Percentiles rank a stretch among this genome's conserved stretches.
Conservation (phyloP, 2,329 filamentous ascomycete species). For the Exophiala lecanii-corni region DNA sequence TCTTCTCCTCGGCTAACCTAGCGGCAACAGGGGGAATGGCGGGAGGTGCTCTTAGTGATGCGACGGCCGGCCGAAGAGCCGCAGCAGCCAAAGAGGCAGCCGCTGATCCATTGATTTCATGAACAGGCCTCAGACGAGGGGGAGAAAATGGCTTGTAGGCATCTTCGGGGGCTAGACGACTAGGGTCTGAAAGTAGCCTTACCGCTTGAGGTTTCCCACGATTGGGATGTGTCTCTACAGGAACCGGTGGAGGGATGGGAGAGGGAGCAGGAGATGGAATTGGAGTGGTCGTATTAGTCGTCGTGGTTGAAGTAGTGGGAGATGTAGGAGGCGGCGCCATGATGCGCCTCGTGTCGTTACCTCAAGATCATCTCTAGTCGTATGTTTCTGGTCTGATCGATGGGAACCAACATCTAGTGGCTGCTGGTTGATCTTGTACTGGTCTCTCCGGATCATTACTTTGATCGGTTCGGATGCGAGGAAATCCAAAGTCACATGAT, state of each 20-base stretch:
- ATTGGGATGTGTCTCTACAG: slow-evolving; percentile 44
- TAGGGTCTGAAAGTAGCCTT: slow-evolving; percentile 52
- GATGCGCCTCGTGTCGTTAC: slow-evolving; percentile 20
- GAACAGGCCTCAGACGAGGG: slow-evolving; percentile 47
- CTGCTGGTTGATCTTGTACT: too few relatives aligned
- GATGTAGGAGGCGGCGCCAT: slow-evolving; percentile 23
- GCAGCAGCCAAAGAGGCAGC: slow-evolving; percentile 39
- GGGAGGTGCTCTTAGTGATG: slow-evolving; percentile 40
- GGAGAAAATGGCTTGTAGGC: slow-evolving; percentile 65
- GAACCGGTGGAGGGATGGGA: slow-evolving; percentile 40
- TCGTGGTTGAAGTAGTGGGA: slow-evolving; percentile 5
- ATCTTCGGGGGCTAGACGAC: slow-evolving; percentile 76
- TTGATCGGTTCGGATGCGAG: too few relatives aligned
- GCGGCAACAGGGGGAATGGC: slow-evolving; percentile 36
- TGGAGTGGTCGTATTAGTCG: slow-evolving; percentile 2
- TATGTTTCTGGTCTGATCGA: too few relatives aligned
- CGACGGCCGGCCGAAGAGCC: slow-evolving; percentile 33
- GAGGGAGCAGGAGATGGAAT: slow-evolving; percentile 28
- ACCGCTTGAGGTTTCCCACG: slow-evolving; percentile 32
- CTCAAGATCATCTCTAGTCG: slow-evolving; percentile 16
- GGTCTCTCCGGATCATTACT: too few relatives aligned
- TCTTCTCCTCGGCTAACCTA: slow-evolving; percentile 42
- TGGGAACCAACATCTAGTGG: too few relatives aligned
- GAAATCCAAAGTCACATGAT: too few relatives aligned
- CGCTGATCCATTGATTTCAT: slow-evolving; percentile 37